These are phyloP conservation scores for Saccharata proteae DNA, from an alignment of 2,329 filamentous ascomycete genomes.

Conservation along the genomic window DNA sequence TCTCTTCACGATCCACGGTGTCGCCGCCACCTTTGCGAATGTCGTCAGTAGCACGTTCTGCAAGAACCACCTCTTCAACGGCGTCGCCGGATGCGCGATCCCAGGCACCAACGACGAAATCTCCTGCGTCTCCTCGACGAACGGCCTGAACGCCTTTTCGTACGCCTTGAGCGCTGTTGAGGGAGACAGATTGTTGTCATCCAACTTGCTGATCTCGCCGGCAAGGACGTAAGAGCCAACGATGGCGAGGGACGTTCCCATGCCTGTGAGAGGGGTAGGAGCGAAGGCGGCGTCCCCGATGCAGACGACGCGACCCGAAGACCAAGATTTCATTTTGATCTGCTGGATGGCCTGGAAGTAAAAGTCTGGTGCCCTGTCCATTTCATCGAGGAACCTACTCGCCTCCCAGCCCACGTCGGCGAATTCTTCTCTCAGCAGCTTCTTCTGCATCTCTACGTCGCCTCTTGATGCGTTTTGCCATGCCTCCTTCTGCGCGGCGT, in stretches of 20 bases:
- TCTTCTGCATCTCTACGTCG: conserved; percentile 5
- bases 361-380: conserved; percentile 22
- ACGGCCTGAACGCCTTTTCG: conserved; percentile 6
- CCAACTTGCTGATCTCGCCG: conserved; percentile 3
- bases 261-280: conserved; percentile 34
- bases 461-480: conserved; percentile 8
- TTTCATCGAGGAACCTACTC: conserved; percentile 6
- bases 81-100: conserved; percentile 13
- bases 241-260: conserved; percentile 38
- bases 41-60: conserved; percentile 8
- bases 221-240: conserved; percentile 12
- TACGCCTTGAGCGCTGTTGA: conserved; percentile 4
- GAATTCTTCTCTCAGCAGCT: conserved; percentile 12
- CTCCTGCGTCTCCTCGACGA: conserved; percentile 8
- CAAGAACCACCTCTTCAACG: conserved; percentile 16
- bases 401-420: conserved; percentile 7
- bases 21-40: conserved; percentile 9
- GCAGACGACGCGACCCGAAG: conserved; percentile 33
- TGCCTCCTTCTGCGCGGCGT: conserved; percentile 5
- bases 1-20: conserved; percentile 9
- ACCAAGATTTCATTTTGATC: conserved; percentile 32
- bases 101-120: conserved; percentile 16
- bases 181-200: not conserved
- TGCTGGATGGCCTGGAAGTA: conserved; percentile 30
- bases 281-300: conserved; percentile 41